Percentiles rank a stretch among this genome's conserved stretches.
Evolutionary conservation across 202 grass and related monocot species (phyloP).

Genomic region (Dendrocalamus latiflorus): DNA sequence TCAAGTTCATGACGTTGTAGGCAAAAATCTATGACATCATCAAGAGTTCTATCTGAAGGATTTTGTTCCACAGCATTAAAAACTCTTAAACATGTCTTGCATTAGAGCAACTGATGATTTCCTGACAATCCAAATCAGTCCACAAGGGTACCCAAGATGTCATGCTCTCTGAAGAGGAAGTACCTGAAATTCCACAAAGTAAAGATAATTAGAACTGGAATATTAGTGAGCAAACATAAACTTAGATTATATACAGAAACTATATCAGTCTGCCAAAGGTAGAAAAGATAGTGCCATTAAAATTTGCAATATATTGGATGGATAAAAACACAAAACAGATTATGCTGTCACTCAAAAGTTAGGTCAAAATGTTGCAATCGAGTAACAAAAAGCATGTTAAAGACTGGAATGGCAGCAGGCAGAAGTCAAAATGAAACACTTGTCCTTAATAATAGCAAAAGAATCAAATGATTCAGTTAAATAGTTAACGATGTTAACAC

Average conservation of each 20-base stretch:
- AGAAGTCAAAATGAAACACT: not conserved
- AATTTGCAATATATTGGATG: not conserved
- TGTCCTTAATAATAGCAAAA: not conserved
- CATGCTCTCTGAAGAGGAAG: conserved; percentile 68
- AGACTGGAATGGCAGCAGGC: not conserved
- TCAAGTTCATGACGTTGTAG: not conserved
- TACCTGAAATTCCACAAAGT: conserved; percentile 40
- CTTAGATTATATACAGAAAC: not conserved
- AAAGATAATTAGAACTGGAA: no score
- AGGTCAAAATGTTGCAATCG: not conserved
- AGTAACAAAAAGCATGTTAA: not conserved
- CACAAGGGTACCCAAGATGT: conserved; percentile 70
- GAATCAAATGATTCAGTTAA: no score
- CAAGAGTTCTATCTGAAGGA: not conserved
- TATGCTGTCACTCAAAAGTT: not conserved
- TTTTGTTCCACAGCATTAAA: not conserved
- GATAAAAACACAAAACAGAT: not conserved
- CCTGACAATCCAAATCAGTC: conserved; percentile 23
- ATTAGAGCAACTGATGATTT: not conserved
- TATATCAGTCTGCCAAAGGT: not conserved
- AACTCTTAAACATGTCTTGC: not conserved
- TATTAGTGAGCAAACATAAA: no score
- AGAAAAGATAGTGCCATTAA: not conserved
- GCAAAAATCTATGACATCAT: conserved; percentile 27
- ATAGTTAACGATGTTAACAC: no score